Conservation (phyloP, 495 filamentous ascomycete species). For the Penicillium psychrofluorescens region DNA sequence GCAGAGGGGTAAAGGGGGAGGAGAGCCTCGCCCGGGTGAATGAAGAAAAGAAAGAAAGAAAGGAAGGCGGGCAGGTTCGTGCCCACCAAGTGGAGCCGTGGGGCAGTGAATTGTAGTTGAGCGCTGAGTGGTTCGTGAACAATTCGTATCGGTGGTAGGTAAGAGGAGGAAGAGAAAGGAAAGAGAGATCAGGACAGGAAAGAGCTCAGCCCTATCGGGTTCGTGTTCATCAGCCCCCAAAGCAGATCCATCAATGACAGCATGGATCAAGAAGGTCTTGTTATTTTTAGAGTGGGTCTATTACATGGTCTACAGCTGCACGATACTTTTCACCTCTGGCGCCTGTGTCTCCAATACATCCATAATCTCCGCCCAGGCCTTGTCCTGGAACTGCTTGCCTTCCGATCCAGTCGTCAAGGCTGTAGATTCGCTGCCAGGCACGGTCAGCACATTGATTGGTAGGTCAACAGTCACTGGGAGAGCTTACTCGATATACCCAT, state of each 20-base stretch:
- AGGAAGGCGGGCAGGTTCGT: constrained; percentile 6
- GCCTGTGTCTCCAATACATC: constrained; percentile 23
- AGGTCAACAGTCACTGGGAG: background rate
- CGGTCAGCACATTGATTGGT: background rate
- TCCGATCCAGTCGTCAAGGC: constrained; percentile 26
- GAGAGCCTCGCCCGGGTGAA: constrained; percentile 1
- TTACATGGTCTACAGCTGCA: background rate
- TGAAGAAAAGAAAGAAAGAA: constrained; percentile 4
- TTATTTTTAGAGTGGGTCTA: constrained; percentile 1
- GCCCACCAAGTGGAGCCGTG: constrained; percentile 20
- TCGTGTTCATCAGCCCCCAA: too few species aligned
- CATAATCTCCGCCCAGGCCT: constrained; percentile 36
- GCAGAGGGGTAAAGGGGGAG: constrained; percentile 1
- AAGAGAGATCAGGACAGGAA: too few species aligned
- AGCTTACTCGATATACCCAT: constrained; percentile 38
- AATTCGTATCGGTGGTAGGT: background rate
- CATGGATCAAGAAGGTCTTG: background rate
- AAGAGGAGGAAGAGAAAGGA: background rate
- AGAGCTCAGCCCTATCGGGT: too few species aligned
- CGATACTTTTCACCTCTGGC: constrained; percentile 11
- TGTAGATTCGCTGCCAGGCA: constrained; percentile 25
- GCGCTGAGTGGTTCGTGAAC: constrained; percentile 3
- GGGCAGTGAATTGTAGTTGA: constrained; percentile 6
- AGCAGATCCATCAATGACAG: background rate
- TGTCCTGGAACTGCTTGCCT: constrained; percentile 26